These are phyloP conservation scores for Yarrowia hollandica DNA, from an alignment of 805 yeast genomes.

Conservation along the genomic window DNA sequence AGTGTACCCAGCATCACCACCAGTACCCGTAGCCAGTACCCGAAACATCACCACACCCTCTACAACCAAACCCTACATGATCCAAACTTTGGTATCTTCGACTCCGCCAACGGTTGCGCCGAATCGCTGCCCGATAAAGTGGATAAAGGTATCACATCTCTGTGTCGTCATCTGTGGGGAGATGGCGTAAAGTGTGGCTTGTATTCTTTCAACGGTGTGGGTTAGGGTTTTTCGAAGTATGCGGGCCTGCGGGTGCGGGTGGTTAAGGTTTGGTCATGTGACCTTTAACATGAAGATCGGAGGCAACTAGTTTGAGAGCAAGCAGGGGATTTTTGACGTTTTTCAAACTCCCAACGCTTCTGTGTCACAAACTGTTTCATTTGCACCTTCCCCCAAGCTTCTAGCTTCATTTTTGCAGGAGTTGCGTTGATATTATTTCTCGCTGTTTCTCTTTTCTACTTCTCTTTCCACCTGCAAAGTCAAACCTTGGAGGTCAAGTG, in stretches of 20 bases:
- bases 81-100: not conserved
- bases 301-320: not conserved
- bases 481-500: conserved; percentile 27
- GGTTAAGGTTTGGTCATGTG: not conserved
- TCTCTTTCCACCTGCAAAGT: not conserved
- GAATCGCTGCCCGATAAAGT: conserved; percentile 13
- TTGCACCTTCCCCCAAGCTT: no score
- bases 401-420: no score
- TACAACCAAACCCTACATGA: no score
- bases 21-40: no score
- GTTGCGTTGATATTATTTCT: no score
- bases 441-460: not conserved
- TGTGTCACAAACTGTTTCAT: no score
- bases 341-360: no score
- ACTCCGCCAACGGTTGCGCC: not conserved
- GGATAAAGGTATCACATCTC: not conserved
- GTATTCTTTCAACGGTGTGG: not conserved
- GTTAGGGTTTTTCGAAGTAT: not conserved
- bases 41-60: no score
- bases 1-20: no score
- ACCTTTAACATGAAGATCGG: not conserved
- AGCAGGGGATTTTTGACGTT: no score
- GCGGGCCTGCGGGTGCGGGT: no score
- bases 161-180: not conserved
- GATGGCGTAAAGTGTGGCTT: conserved; percentile 20